Evolutionary conservation across 768 basidiomycete species (phyloP).

Genomic region (Antrodiella citrinella): DNA sequence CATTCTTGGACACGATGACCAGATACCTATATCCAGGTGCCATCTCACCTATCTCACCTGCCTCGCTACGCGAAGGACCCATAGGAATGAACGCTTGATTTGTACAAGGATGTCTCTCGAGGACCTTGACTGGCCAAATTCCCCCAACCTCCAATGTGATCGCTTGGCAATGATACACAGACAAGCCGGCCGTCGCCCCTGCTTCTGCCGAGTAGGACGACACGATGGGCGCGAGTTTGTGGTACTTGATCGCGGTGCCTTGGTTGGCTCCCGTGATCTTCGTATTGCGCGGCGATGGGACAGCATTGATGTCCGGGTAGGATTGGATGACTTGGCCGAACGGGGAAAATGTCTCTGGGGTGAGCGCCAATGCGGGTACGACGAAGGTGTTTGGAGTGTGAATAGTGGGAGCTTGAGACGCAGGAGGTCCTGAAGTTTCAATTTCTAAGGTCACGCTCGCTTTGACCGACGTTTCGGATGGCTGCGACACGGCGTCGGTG

Average conservation of each 20-base stretch:
- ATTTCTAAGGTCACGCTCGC: not conserved
- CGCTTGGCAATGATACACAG: conserved; percentile 77
- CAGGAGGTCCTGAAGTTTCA: not conserved
- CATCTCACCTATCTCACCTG: conserved; percentile 29
- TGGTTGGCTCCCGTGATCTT: conserved; percentile 80
- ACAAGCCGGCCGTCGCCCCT: conserved; percentile 60
- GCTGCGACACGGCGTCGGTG: conserved; percentile 1
- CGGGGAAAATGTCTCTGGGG: conserved; percentile 77
- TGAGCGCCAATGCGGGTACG: conserved; percentile 61
- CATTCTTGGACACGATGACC: conserved; percentile 82
- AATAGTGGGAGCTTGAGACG: not conserved
- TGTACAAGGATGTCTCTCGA: conserved; percentile 86
- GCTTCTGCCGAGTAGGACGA: conserved; percentile 54
- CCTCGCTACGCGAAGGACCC: conserved; percentile 47
- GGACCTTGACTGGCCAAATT: conserved; percentile 51
- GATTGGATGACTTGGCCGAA: conserved; percentile 93
- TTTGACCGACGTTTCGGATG: not conserved
- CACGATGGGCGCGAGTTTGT: conserved; percentile 72
- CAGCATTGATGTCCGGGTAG: conserved; percentile 58
- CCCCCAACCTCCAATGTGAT: conserved; percentile 39
- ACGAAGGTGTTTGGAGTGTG: conserved; percentile 3
- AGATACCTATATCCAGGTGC: conserved; percentile 57
- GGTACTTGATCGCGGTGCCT: conserved; percentile 88
- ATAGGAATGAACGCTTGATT: conserved; percentile 95
- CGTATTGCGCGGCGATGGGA: conserved; percentile 51